phyloP scores from a whole-genome alignment of 148 eudicot genomes.

The Rhododendron henanense region DNA sequence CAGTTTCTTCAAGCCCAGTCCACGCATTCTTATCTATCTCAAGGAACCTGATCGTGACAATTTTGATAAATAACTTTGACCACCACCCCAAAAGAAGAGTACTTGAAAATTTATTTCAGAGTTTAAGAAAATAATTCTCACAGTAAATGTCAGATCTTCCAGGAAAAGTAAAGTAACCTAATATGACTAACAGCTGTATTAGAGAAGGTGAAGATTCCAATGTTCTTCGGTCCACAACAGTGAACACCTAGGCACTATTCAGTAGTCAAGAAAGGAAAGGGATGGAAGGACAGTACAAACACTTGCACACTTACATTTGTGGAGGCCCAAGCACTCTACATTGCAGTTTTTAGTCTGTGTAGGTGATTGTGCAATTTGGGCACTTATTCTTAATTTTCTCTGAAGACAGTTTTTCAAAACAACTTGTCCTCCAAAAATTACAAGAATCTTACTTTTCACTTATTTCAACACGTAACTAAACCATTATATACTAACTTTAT shows the following conservation, averaged over 20 bases:
- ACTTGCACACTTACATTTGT: background rate
- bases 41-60: slow-evolving; percentile 48
- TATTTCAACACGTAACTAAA: background rate
- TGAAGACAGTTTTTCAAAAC: background rate
- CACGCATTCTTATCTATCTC: slow-evolving; percentile 69
- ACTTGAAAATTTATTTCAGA: background rate
- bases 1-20: slow-evolving; percentile 84
- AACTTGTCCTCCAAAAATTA: background rate
- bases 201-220: background rate
- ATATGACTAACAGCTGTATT: background rate
- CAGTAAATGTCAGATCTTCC: background rate
- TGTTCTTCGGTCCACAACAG: background rate
- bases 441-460: background rate
- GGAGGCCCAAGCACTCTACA: background rate
- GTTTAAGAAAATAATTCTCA: background rate
- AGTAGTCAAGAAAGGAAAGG: background rate
- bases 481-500: background rate
- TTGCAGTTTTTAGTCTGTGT: background rate
- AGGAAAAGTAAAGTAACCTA: background rate
- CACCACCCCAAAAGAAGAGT: background rate
- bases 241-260: background rate
- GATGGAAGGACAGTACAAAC: background rate
- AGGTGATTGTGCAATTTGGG: background rate
- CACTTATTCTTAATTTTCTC: background rate
- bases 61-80: background rate